Base-by-base conservation (phyloP, 345 rosid species). In the Salix brachista region DNA sequence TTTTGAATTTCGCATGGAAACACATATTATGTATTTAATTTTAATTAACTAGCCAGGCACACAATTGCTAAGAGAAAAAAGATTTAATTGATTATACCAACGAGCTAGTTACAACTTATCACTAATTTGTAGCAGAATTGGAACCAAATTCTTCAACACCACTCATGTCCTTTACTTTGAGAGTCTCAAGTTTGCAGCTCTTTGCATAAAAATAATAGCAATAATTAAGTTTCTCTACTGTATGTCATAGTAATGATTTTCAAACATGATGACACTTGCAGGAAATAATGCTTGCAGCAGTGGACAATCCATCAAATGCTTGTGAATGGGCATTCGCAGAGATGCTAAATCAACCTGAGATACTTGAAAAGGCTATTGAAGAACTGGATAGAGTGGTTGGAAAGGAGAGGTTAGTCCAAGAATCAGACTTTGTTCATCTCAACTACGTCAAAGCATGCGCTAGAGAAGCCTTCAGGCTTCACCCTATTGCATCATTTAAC, bases 281-380 rank as follows among this genome's bases (percentile, higher is more conserved):
- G 92, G 94, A 87, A 32, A 12, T 90, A 44, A 84, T 87, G 87
- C 0, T 85, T 0, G 91, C 89, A 5, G 71, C 87, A 6, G 84
- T 89, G 4, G 92, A 89, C 69, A 90, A 90, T 76, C 92, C 91
- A 23, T 75, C 92, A 5, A 89, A 90, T 70, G 92, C 88, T 0
- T 70, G 18, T 0, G 91, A 90, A 56, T 90, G 89, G 91, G 90
- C 87, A 13, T 70, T 88, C 28, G 91, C 86, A 0, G 93, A 90
- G 83, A 86, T 90, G 90, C 76, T 90, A 8, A 86, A 85, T 79
- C 77, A 84, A 18, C 91, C 91, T 0, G 75, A 77, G 19, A 75
- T 86, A 4, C 81, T 90, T 1, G 36, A 77, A 39, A 89, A 78
- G 67, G 91, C 94, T 0, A 58, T 65, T 4, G 81, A 82, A 12